Evolutionary conservation across 2,329 filamentous ascomycete genomes (phyloP).

Genomic region (Colletotrichum aenigma): DNA sequence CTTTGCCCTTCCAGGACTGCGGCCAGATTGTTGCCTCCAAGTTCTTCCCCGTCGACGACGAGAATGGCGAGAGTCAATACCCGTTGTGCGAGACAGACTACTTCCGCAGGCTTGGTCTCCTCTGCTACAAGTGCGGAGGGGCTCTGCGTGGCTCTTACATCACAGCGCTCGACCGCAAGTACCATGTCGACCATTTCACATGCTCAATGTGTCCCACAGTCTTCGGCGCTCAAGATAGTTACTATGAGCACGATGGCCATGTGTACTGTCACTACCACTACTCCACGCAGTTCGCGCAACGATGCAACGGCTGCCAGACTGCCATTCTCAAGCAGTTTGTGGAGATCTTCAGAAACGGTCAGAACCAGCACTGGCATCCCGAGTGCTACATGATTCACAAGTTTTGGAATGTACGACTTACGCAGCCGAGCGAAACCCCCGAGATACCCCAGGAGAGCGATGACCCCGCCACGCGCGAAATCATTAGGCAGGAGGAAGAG

Average conservation of each 20-base stretch:
- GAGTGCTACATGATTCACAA: slow-evolving; percentile 99
- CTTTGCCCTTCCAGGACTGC: slow-evolving; percentile 72
- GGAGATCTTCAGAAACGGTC: slow-evolving; percentile 96
- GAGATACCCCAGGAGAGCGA: slow-evolving; percentile 49
- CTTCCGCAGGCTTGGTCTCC: slow-evolving; percentile 86
- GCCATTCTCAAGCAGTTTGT: slow-evolving; percentile 99
- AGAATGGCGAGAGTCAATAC: slow-evolving; percentile 84
- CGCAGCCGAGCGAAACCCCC: slow-evolving; percentile 59
- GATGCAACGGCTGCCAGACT: slow-evolving; percentile 95
- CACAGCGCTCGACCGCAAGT: slow-evolving; percentile 95
- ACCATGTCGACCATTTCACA: slow-evolving; percentile 98
- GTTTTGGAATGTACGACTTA: slow-evolving; percentile 96
- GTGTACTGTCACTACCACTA: slow-evolving; percentile 99
- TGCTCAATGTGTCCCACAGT: slow-evolving; percentile 96
- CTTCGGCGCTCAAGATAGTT: slow-evolving; percentile 98
- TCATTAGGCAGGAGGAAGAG: slow-evolving; percentile 86
- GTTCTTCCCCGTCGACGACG: slow-evolving; percentile 96
- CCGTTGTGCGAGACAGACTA: slow-evolving; percentile 98
- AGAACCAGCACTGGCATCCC: slow-evolving; percentile 99
- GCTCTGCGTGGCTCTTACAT: slow-evolving; percentile 97
- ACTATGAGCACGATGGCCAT: slow-evolving; percentile 95
- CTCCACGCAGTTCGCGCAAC: slow-evolving; percentile 94
- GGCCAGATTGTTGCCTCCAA: slow-evolving; percentile 97
- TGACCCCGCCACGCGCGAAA: slow-evolving; percentile 69
- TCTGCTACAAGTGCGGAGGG: slow-evolving; percentile 91